Evolutionary conservation across 78 protist genomes (phyloP).

Genomic region (Tieghemostelium lacteum): DNA sequence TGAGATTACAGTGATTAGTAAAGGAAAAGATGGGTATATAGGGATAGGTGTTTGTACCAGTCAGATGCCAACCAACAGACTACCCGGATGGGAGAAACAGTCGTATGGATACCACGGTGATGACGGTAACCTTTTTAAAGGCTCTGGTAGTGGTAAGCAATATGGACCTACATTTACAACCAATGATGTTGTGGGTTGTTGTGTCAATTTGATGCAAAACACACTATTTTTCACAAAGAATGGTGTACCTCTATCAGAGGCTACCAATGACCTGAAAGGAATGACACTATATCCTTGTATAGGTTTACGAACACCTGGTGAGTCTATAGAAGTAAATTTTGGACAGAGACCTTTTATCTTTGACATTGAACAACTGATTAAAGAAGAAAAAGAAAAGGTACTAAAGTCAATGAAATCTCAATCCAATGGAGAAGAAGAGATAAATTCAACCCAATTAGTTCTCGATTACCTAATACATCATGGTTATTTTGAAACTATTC

Average conservation of each 20-base stretch:
- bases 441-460: slow-evolving; percentile 62
- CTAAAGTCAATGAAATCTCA: slow-evolving; percentile 26
- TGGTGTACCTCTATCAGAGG: slow-evolving; percentile 77
- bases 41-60: slow-evolving; percentile 84
- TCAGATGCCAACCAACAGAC: slow-evolving; percentile 13
- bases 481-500: slow-evolving; percentile 84
- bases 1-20: slow-evolving; percentile 77
- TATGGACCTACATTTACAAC: slow-evolving; percentile 87
- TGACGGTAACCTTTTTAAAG: slow-evolving; percentile 83
- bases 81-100: slow-evolving; percentile 90
- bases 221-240: slow-evolving; percentile 86
- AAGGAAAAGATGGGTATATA: slow-evolving; percentile 88
- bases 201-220: slow-evolving; percentile 75
- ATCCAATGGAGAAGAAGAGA: slow-evolving; percentile 31
- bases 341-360: slow-evolving; percentile 81
- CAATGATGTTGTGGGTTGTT: slow-evolving; percentile 84
- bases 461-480: slow-evolving; percentile 77
- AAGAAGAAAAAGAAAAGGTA: slow-evolving; percentile 38
- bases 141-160: slow-evolving; percentile 69
- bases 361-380: slow-evolving; percentile 78
- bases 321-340: slow-evolving; percentile 86
- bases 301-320: slow-evolving; percentile 83
- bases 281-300: slow-evolving; percentile 75
- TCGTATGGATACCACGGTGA: slow-evolving; percentile 91
- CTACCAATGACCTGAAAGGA: slow-evolving; percentile 29